Evolutionary conservation across 2,329 filamentous ascomycete genomes (phyloP).

Genomic region (Catunica adiposa): DNA sequence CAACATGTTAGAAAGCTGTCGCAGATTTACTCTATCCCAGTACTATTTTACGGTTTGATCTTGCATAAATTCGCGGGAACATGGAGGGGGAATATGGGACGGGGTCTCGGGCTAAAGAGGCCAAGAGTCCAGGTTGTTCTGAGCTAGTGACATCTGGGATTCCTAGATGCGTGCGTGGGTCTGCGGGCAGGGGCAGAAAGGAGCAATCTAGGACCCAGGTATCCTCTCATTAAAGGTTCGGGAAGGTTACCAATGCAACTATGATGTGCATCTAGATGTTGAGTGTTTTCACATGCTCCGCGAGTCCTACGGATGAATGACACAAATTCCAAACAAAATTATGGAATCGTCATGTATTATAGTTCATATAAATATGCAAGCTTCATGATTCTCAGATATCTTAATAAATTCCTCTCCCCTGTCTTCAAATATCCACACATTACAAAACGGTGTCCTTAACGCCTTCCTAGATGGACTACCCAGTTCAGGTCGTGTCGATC

Average conservation of each 20-base stretch:
- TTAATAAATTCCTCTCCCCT: not conserved
- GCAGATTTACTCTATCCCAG: not conserved
- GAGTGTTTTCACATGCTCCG: no score
- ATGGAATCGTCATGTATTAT: no score
- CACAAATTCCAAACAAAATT: not conserved
- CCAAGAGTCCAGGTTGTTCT: not conserved
- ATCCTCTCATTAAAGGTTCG: not conserved
- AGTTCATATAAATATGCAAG: no score
- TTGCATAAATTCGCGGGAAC: not conserved
- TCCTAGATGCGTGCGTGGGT: not conserved
- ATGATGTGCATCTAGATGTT: not conserved
- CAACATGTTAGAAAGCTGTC: not conserved
- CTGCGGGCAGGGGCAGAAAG: not conserved
- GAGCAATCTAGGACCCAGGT: not conserved
- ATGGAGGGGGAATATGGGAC: not conserved
- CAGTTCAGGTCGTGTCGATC: not conserved
- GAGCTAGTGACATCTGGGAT: not conserved
- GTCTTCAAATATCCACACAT: no score
- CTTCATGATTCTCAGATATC: no score
- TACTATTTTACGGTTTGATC: not conserved
- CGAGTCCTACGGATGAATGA: not conserved
- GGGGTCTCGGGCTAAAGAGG: not conserved
- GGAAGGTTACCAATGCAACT: not conserved
- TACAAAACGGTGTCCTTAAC: no score
- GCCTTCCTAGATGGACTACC: no score